phyloP scores from a whole-genome alignment of 306 rosid species.

The Vigna hirtella region DNA sequence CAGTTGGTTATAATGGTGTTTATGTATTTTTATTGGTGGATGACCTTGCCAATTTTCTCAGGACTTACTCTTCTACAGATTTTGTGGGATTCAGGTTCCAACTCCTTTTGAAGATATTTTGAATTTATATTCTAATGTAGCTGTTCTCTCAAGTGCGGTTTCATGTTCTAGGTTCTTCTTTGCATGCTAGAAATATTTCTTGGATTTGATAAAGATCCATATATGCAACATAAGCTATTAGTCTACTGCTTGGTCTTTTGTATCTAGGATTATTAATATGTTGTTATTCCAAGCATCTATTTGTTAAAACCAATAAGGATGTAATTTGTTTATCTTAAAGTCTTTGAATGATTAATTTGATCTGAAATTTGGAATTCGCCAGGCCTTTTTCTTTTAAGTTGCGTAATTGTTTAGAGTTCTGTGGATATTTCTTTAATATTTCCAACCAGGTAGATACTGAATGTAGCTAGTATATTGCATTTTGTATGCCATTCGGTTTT shows the following conservation, averaged over 20 bases:
- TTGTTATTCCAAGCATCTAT: slow-evolving; percentile 26
- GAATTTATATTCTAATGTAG: slow-evolving; percentile 36
- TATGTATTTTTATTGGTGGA: slow-evolving; percentile 85
- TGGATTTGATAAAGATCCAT: slow-evolving; percentile 21
- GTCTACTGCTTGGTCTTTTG: slow-evolving; percentile 21
- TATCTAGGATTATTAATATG: slow-evolving; percentile 25
- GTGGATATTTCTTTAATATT: slow-evolving; percentile 12
- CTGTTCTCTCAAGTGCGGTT: slow-evolving; percentile 19
- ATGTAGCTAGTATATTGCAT: slow-evolving; percentile 9
- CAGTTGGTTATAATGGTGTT: slow-evolving; percentile 74
- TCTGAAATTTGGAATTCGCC: slow-evolving; percentile 33
- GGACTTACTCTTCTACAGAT: slow-evolving; percentile 79
- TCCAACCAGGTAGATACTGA: not conserved
- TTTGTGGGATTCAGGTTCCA: slow-evolving; percentile 90
- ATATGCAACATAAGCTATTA: slow-evolving; percentile 8
- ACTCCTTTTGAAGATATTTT: slow-evolving; percentile 36
- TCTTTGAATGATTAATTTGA: slow-evolving; percentile 17
- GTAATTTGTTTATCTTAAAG: slow-evolving; percentile 16
- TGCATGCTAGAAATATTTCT: slow-evolving; percentile 30
- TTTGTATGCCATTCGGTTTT: slow-evolving; percentile 9
- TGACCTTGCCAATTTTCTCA: slow-evolving; percentile 74
- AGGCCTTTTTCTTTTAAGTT: slow-evolving; percentile 11
- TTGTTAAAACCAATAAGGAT: not conserved
- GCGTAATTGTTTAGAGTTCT: slow-evolving; percentile 8
- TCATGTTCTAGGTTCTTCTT: slow-evolving; percentile 29